These are phyloP conservation scores for Amaranthus hypochondriacus DNA, from an alignment of 148 eudicot species.

Conservation along the genomic window DNA sequence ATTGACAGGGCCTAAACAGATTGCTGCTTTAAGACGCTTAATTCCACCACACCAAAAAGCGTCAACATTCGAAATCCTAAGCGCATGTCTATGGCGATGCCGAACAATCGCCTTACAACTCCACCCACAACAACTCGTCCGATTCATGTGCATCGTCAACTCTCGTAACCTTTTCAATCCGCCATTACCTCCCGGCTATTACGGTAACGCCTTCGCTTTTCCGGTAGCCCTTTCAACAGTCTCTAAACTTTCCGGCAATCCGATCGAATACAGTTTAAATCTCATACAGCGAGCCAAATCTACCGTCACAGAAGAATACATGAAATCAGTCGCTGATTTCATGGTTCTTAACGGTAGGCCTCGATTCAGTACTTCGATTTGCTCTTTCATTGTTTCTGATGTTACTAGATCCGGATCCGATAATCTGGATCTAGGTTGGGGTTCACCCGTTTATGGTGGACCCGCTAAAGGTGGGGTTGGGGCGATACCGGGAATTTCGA, in stretches of 20 bases:
- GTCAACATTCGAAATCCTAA: slow-evolving; percentile 39
- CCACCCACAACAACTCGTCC: slow-evolving; percentile 29
- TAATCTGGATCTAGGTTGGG: slow-evolving; percentile 48
- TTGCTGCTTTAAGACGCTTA: slow-evolving; percentile 22
- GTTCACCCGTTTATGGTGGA: slow-evolving; percentile 32
- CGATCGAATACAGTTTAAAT: slow-evolving; percentile 38
- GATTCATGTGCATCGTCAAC: slow-evolving; percentile 25
- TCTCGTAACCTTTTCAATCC: slow-evolving; percentile 26
- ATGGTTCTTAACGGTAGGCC: slow-evolving; percentile 36
- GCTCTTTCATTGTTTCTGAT: slow-evolving; percentile 33
- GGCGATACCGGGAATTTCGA: slow-evolving; percentile 23
- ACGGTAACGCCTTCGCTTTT: slow-evolving; percentile 39
- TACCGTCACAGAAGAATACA: slow-evolving; percentile 36
- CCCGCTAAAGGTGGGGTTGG: slow-evolving; percentile 30
- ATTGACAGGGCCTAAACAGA: slow-evolving; percentile 15
- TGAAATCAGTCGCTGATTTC: slow-evolving; percentile 35
- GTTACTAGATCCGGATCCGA: slow-evolving; percentile 23
- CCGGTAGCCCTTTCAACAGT: slow-evolving; percentile 33
- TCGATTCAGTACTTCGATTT: slow-evolving; percentile 16
- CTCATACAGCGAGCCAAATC: slow-evolving; percentile 36
- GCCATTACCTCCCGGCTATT: slow-evolving; percentile 37
- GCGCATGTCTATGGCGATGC: slow-evolving; percentile 44
- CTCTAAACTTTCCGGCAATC: slow-evolving; percentile 19
- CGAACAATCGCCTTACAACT: slow-evolving; percentile 39
- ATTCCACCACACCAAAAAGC: slow-evolving; percentile 18